Conservation (phyloP, 805 yeast species). For the Starmerella khaoyaiensis region DNA sequence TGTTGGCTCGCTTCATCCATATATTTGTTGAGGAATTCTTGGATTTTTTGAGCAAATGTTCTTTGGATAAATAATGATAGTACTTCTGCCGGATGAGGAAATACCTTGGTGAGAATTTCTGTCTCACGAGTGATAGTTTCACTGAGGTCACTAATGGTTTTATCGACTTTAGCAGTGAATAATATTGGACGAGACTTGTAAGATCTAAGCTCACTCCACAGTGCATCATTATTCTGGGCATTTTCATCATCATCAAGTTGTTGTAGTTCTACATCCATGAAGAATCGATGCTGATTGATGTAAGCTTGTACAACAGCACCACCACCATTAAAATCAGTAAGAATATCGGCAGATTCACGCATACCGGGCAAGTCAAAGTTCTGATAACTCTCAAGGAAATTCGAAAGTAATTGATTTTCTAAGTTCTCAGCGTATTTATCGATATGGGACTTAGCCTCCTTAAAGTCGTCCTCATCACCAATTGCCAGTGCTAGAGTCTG, state of each 20-base stretch:
- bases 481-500: conserved; percentile 53
- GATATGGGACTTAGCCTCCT: conserved; percentile 34
- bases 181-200: conserved; percentile 40
- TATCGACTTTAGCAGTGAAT: conserved; percentile 41
- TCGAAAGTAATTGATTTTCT: conserved; percentile 56
- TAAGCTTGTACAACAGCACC: conserved; percentile 67
- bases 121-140: conserved; percentile 59
- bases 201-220: conserved; percentile 49
- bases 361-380: conserved; percentile 55
- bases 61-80: conserved; percentile 59
- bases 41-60: conserved; percentile 55
- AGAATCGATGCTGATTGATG: conserved; percentile 64
- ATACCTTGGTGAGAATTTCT: conserved; percentile 57
- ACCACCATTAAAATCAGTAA: conserved; percentile 76
- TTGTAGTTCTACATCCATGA: conserved; percentile 36
- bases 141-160: conserved; percentile 42
- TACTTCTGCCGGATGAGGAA: conserved; percentile 54
- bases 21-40: conserved; percentile 37
- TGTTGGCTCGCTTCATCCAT: conserved; percentile 50
- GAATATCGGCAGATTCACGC: conserved; percentile 58
- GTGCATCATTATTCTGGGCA: conserved; percentile 25
- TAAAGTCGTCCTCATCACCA: conserved; percentile 22
- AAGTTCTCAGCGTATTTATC: conserved; percentile 62
- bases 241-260: conserved; percentile 7
- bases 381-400: conserved; percentile 63